A percentile compares a stretch with the other conserved stretches of the same genome.
Conservation (phyloP, 495 filamentous ascomycete genomes). For the Xylaria castorea region DNA sequence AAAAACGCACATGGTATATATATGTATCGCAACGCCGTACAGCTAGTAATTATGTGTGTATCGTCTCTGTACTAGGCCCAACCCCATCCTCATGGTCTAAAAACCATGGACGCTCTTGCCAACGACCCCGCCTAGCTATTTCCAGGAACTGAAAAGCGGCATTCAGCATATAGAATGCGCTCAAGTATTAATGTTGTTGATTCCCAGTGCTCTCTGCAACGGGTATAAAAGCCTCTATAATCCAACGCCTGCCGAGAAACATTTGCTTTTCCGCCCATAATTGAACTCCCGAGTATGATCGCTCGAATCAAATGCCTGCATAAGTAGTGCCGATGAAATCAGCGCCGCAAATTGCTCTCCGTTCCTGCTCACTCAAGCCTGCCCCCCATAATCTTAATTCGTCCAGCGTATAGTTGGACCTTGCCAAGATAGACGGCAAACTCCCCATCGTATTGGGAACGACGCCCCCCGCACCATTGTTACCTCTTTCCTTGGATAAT, state of each 20-base stretch:
- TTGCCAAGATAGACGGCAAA: conserved; percentile 26
- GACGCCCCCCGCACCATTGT: conserved; percentile 24
- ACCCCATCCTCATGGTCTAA: background rate
- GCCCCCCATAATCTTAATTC: conserved; percentile 46
- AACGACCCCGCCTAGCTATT: background rate
- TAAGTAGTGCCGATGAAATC: conserved; percentile 52
- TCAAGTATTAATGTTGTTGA: background rate
- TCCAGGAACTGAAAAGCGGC: background rate
- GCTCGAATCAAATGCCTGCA: conserved; percentile 39
- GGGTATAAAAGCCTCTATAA: background rate
- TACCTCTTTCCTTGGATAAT: conserved; percentile 57
- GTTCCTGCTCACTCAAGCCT: conserved; percentile 48
- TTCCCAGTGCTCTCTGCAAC: background rate
- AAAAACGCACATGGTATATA: background rate
- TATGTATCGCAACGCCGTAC: background rate
- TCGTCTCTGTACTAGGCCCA: background rate
- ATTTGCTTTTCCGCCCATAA: background rate
- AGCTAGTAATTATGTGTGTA: background rate
- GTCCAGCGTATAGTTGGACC: conserved; percentile 49
- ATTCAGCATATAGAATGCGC: background rate
- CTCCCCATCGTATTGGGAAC: conserved; percentile 24
- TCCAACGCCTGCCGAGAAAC: background rate
- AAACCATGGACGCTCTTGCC: background rate
- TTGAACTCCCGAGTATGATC: background rate
- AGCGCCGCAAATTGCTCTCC: conserved; percentile 53